Conservation (phyloP, 345 rosid species). For the Ricinus communis region DNA sequence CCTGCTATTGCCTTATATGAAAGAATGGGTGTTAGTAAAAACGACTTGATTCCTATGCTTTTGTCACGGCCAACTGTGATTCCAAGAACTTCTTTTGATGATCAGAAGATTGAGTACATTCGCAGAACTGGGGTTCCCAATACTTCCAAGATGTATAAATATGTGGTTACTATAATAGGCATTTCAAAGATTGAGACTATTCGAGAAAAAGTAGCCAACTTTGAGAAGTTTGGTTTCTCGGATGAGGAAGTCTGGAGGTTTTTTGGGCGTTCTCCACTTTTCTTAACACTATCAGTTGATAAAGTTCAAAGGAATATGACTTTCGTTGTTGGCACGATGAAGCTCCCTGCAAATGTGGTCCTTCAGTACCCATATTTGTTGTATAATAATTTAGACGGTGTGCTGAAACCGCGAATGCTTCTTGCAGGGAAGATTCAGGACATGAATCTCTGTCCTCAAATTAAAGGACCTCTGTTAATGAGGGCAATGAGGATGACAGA, state of each 20-base stretch:
- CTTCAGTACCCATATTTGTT: conserved; percentile 54
- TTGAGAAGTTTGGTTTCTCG: conserved; percentile 68
- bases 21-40: conserved; percentile 47
- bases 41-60: conserved; percentile 59
- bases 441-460: conserved; percentile 54
- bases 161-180: conserved; percentile 60
- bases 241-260: conserved; percentile 67
- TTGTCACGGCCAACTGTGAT: conserved; percentile 70
- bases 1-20: conserved; percentile 58
- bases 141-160: conserved; percentile 68
- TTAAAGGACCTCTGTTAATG: conserved; percentile 32
- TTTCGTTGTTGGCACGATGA: conserved; percentile 62
- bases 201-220: conserved; percentile 57
- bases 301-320: conserved; percentile 92
- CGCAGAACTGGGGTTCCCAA: conserved; percentile 49
- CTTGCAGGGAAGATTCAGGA: conserved; percentile 60
- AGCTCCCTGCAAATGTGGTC: conserved; percentile 51
- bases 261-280: conserved; percentile 53
- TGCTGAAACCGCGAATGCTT: conserved; percentile 57
- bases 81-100: conserved; percentile 56
- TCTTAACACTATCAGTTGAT: conserved; percentile 64
- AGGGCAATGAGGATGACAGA: conserved; percentile 75
- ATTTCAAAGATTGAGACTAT: conserved; percentile 70
- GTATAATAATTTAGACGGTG: conserved; percentile 49
- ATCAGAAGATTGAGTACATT: conserved; percentile 65